Percentiles rank a stretch among this genome's conserved stretches.
phyloP scores from a whole-genome alignment of 1,284 basidiomycete genomes.

The Tilletia caries region DNA sequence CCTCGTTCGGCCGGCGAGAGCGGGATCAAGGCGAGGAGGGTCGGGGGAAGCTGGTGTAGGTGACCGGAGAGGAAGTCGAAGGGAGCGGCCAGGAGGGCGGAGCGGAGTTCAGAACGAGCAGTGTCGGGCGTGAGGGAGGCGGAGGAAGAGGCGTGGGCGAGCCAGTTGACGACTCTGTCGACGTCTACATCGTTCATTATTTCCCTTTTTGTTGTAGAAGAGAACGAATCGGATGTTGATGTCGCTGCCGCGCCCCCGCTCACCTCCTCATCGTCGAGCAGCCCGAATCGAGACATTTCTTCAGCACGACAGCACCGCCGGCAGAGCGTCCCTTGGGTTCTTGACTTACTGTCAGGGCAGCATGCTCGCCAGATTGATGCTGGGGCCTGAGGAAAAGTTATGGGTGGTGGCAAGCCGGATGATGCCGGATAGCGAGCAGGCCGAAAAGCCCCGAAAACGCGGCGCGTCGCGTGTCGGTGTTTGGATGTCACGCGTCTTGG shows the following conservation, averaged over 20 bases:
- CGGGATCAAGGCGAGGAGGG: background rate
- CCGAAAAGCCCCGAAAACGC: no score
- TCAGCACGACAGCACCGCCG: no score
- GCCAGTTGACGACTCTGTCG: background rate
- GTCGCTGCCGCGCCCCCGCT: background rate
- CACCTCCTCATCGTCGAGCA: background rate
- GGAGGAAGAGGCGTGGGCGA: background rate
- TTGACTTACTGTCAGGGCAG: no score
- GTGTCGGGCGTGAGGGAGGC: background rate
- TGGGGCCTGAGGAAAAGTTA: no score
- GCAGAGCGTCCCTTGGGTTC: no score
- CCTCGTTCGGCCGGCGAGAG: constrained; percentile 4
- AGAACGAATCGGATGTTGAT: background rate
- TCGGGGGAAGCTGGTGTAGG: background rate
- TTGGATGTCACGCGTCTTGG: no score
- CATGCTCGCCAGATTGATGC: no score
- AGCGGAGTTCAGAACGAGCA: background rate
- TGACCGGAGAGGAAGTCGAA: background rate
- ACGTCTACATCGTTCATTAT: no score
- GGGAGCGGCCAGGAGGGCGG: background rate
- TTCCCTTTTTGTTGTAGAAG: background rate
- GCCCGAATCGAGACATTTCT: background rate
- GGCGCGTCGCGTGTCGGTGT: no score
- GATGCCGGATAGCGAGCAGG: no score
- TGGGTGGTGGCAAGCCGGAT: no score